Evolutionary conservation across 164 flowering plant genomes (phyloP), one percentile per base, ranked within the genome.

Genomic region (Chloranthus sessilifolius): DNA sequence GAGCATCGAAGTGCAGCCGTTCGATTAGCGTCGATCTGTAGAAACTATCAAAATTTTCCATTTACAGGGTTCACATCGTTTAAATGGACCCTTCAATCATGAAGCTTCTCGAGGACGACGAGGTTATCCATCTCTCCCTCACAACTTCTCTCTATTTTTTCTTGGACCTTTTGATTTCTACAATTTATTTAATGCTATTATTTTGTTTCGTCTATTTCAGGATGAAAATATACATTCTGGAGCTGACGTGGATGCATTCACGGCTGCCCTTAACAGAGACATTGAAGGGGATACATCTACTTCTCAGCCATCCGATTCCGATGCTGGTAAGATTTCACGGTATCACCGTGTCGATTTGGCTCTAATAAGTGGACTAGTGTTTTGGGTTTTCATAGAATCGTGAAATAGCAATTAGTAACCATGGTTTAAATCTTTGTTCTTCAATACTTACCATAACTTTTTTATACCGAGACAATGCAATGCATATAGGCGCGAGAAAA

Each of bases 211-310:
- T 26, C 52, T 7, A 26, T 58, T 42, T 28, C 66, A 88, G 95
- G 98, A 91, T 28, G 96, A 88, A 58, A 78, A 71, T 8, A 76
- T 83, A 79, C 89, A 85, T 68, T 91, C 95, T 10, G 92, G 98
- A 24, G 96, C 96, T 5, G 98, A 80, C 29, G 92, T 91, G 47
- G 98, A 91, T 23, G 98, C 98, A 0, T 77, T 91, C 62, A 83
- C 92, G 2, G 95, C 98, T 51, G 95, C 85, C 14, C 60, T 91
- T 9, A 88, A 85, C 58, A 72, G 98, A 52, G 95, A 91, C 55
- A 91, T 91, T 6, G 88, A 72, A 56, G 96, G 92, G 9, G 74
- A 75, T 42, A 52, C 52, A 1, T 50, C 79, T 3, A 34, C 74
- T 52, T 69, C 83, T 27, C 81, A 70, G 51, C 65, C 74, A 0